A percentile compares a stretch with the other conserved stretches of the same genome.
These are phyloP conservation scores for Trichoderma semiorbis DNA, from an alignment of 2,329 filamentous ascomycete genomes.

Conservation along the genomic window DNA sequence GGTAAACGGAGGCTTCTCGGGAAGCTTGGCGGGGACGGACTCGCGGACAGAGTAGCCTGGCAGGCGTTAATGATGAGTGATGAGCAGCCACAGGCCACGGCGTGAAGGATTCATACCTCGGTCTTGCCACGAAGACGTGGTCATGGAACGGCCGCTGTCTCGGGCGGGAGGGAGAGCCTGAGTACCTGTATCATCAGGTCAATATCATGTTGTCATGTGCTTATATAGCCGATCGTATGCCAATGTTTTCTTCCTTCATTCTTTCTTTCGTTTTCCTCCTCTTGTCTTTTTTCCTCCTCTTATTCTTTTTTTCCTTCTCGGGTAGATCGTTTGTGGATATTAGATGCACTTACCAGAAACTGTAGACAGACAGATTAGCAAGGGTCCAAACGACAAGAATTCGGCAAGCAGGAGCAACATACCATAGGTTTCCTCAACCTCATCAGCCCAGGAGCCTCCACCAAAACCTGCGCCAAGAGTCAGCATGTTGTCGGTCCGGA, in stretches of 20 bases:
- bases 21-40: conserved; percentile 68
- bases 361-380: conserved; percentile 30
- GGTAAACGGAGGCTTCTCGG: conserved; percentile 89
- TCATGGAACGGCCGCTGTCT: conserved; percentile 41
- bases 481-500: conserved; percentile 24
- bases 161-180: conserved; percentile 51
- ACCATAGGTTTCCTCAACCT: conserved; percentile 90
- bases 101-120: conserved; percentile 34
- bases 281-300: neutral
- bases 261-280: neutral
- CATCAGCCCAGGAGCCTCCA: conserved; percentile 92
- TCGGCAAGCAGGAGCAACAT: conserved; percentile 36
- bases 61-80: conserved; percentile 22
- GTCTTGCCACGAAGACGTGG: conserved; percentile 41
- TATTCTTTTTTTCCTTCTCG: neutral
- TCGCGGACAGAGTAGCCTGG: conserved; percentile 64
- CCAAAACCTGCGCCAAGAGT: conserved; percentile 42
- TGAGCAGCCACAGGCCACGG: neutral
- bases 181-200: conserved; percentile 42
- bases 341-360: conserved; percentile 34
- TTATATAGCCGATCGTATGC: neutral
- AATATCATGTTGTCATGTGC: conserved; percentile 15
- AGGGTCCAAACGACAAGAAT: neutral
- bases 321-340: neutral
- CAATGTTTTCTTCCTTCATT: neutral